Conservation (phyloP, 495 filamentous ascomycete genomes). For the Talaromyces wortmannii region DNA sequence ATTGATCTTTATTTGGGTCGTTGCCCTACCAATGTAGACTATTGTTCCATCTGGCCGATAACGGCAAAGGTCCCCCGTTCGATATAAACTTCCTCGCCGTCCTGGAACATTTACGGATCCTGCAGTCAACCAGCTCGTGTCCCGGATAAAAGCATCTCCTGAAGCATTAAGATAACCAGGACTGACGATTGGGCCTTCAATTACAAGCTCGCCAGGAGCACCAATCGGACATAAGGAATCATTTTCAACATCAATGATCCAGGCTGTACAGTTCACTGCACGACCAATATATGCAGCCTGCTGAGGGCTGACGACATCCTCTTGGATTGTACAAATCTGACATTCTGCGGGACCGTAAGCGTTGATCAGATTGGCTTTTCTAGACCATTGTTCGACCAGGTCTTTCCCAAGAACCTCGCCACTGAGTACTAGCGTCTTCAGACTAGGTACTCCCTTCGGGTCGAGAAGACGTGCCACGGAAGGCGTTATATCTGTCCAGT, state of each 20-base stretch:
- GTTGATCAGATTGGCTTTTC: constrained; percentile 28
- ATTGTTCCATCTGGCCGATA: constrained; percentile 22
- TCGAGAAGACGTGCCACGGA: constrained; percentile 22
- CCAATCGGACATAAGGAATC: constrained; percentile 30
- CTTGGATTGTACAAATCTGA: not conserved
- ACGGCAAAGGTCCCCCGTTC: constrained; percentile 38
- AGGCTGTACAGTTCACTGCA: not conserved
- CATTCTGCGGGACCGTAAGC: constrained; percentile 21
- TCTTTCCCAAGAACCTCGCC: constrained; percentile 31
- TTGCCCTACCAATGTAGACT: constrained; percentile 33
- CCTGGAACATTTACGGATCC: constrained; percentile 8
- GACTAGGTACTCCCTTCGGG: constrained; percentile 23
- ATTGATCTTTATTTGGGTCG: constrained; percentile 44
- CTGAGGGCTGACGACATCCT: no score
- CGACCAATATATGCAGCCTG: not conserved
- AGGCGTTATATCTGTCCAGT: constrained; percentile 40
- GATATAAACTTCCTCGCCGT: constrained; percentile 31
- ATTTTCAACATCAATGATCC: constrained; percentile 28
- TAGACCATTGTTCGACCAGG: constrained; percentile 28
- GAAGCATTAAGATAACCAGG: constrained; percentile 7
- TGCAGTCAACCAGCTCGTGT: constrained; percentile 8
- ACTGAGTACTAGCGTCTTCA: constrained; percentile 30
- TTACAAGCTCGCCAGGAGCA: constrained; percentile 38
- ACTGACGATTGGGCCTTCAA: constrained; percentile 16
- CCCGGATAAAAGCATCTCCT: constrained; percentile 8